phyloP scores from a whole-genome alignment of 495 filamentous ascomycete genomes.

The Schizothecium vesticola region DNA sequence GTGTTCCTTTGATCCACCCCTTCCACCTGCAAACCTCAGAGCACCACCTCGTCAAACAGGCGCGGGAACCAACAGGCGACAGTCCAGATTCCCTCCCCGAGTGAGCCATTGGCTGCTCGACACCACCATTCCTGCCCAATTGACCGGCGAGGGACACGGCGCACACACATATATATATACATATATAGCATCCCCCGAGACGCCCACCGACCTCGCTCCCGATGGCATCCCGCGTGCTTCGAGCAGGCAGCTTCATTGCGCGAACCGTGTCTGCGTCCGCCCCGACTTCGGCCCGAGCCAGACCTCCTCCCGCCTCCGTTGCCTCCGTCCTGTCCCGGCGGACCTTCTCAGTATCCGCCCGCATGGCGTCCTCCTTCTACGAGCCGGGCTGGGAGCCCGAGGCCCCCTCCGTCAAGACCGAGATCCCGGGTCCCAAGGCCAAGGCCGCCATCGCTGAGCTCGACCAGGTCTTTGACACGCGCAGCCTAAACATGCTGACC shows the following conservation, averaged over 20 bases:
- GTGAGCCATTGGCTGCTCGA: background rate
- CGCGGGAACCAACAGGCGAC: background rate
- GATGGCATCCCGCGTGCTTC: constrained; percentile 5
- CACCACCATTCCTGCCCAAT: background rate
- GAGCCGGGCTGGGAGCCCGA: constrained; percentile 58
- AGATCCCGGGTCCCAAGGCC: constrained; percentile 79
- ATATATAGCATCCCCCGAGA: background rate
- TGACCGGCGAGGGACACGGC: background rate
- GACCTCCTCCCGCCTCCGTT: background rate
- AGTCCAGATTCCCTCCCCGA: background rate
- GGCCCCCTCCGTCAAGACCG: constrained; percentile 65
- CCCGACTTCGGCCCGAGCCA: background rate
- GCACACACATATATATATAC: background rate
- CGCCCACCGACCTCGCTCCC: constrained; percentile 1
- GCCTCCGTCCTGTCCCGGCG: constrained; percentile 13
- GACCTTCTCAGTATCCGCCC: constrained; percentile 25
- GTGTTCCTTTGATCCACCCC: background rate
- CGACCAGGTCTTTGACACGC: constrained; percentile 84
- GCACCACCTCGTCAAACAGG: background rate
- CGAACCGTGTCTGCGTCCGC: background rate
- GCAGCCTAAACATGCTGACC: constrained; percentile 87
- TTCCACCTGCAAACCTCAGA: constrained; percentile 4
- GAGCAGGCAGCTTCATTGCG: background rate
- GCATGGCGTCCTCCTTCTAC: constrained; percentile 53
- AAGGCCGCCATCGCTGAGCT: constrained; percentile 57